phyloP scores from a whole-genome alignment of 257 asterid species.

The Primulina huaijiensis region DNA sequence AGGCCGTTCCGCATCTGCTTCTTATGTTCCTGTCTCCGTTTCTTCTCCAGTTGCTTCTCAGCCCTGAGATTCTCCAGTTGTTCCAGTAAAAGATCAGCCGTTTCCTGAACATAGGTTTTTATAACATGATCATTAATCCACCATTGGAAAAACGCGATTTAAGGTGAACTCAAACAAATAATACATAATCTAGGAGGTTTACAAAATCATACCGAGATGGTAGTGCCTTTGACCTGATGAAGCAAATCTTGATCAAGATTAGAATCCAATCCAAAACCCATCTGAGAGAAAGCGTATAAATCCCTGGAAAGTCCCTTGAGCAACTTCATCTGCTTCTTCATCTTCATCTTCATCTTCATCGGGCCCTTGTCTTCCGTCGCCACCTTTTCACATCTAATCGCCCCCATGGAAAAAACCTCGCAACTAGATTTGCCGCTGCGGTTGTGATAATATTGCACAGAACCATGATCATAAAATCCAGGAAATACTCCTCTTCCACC shows the following conservation, averaged over 20 bases:
- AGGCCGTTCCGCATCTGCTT: conserved; percentile 23
- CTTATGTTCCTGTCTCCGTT: conserved; percentile 45
- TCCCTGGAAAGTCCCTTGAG: conserved; percentile 55
- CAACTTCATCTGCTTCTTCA: conserved; percentile 60
- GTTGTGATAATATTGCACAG: conserved; percentile 44
- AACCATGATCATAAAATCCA: conserved; percentile 48
- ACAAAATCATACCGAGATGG: conserved; percentile 53
- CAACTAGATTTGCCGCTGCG: background rate
- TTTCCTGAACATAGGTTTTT: conserved; percentile 40
- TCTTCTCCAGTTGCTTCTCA: conserved; percentile 45
- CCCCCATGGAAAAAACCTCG: conserved; percentile 20
- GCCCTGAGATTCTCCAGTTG: conserved; percentile 50
- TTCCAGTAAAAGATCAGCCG: conserved; percentile 44
- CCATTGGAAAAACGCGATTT: background rate
- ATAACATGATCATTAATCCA: background rate
- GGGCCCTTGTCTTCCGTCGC: conserved; percentile 30
- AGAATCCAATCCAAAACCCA: conserved; percentile 47
- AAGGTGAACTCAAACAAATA: background rate
- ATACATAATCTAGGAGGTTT: no score
- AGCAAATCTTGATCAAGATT: conserved; percentile 20
- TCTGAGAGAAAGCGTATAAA: conserved; percentile 42
- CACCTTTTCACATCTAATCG: conserved; percentile 27
- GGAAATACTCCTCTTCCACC: conserved; percentile 1
- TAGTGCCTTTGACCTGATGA: conserved; percentile 47
- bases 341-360: conserved; percentile 41